Conservation (phyloP, 345 rosid genomes). For the Xanthoceras sorbifolium region DNA sequence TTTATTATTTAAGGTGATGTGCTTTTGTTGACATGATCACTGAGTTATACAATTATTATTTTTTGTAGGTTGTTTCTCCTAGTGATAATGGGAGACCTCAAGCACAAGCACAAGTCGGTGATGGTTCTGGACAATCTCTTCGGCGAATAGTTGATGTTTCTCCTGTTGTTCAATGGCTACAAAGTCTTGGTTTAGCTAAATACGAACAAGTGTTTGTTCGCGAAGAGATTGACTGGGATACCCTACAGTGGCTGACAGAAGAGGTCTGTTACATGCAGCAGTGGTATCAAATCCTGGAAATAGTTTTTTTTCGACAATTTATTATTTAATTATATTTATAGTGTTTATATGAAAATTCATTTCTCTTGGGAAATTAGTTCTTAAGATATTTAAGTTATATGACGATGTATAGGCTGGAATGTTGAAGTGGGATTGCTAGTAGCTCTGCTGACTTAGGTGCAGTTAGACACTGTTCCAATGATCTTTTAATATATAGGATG, state of each 20-base stretch:
- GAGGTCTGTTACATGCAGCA: slow-evolving; percentile 51
- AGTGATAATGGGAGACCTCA: slow-evolving; percentile 27
- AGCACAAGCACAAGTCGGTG: slow-evolving; percentile 30
- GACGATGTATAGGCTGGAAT: neutral
- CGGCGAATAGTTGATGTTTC: slow-evolving; percentile 48
- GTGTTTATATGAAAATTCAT: neutral
- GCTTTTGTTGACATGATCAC: too few species aligned
- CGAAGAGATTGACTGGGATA: slow-evolving; percentile 95
- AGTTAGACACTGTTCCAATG: neutral
- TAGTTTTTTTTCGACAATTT: too few species aligned
- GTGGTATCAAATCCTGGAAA: too few species aligned
- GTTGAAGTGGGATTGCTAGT: neutral
- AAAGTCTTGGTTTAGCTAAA: slow-evolving; percentile 60
- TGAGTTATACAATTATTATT: neutral
- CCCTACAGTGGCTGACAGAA: slow-evolving; percentile 74
- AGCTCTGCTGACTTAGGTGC: neutral
- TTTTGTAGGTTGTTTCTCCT: slow-evolving; percentile 40
- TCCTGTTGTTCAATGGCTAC: slow-evolving; percentile 70
- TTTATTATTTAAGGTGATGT: too few species aligned
- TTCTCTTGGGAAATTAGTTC: neutral
- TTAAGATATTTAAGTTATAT: neutral
- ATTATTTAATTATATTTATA: too few species aligned
- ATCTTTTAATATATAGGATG: neutral
- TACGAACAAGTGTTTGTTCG: slow-evolving; percentile 66
- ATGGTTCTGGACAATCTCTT: slow-evolving; percentile 39